Base-by-base conservation (phyloP, 768 basidiomycete species). In the Kwoniella mangroviensis region DNA sequence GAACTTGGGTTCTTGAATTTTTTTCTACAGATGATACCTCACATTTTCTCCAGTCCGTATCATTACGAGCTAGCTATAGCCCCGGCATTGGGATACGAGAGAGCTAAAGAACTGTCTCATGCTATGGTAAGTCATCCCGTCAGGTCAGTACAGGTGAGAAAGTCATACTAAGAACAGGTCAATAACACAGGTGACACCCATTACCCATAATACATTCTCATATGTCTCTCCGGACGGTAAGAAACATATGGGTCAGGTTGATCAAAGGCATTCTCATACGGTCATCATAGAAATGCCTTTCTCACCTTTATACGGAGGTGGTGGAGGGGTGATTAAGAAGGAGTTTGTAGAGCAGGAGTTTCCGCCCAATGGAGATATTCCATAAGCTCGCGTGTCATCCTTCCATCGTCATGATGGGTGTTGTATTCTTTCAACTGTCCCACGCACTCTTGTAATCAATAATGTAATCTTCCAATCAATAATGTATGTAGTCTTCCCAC, bases 31-130 rank as follows among this genome's bases (percentile, higher is more conserved):
- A 17, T 45, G 19, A n/a, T 60, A 42, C 58, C 58, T n/a, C 58
- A 60, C 4, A 60, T 60, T 2, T 60, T 60, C 41, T n/a, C 19
- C 17, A 60, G 41, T 60, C 41, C 58, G 12, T 43, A 42, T 22
- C 28, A 60, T 43, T 60, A 60, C 58, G 58, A 60, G 12, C 11
- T 60, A 34, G 58, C 58, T 42, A 21, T 60, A 42, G 58, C 58
- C 10, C 58, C 58, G 41, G 58, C 58, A n/a, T 21, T 60, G 21
- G 58, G 58, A 4, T 60, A 60, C n/a, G n/a, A 12, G 21, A 60
- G 58, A 21, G 58, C 40, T 21, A 60, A 43, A 17, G 19, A 42
- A 15, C 22, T 41, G 21, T 41, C 58, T 26, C 11, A 60, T 15
- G 34, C 58, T 1, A 60, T 42, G 58, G 58, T 60, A 3, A 22